Evolutionary conservation across 1,284 basidiomycete genomes (phyloP), one percentile per base, ranked within the genome.

Genomic region (Volvariella surrecta): DNA sequence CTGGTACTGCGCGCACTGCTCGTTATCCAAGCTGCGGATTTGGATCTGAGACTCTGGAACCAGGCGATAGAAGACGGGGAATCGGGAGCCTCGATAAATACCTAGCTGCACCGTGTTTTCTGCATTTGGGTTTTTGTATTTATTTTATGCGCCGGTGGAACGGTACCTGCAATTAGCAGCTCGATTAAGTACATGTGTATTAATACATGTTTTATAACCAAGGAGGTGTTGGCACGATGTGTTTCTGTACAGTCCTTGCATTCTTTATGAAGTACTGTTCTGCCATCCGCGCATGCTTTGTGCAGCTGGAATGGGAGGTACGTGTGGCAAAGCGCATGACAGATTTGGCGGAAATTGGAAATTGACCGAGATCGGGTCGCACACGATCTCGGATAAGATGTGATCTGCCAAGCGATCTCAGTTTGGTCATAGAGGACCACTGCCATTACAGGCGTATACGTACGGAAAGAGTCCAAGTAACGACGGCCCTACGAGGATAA

Each of bases 1-100:
- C 42, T 77, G 19, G 64, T 79, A 2, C 48, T 81, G 43, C 68
- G 68, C 28, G 78, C 75, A 1, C 55, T 80, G 22, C 54, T 76
- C 21, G 60, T 76, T 16, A 61, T 68, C 10, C 63, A 64, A 10
- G 62, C 66, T 19, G 57, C 58, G 28, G 71, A 70, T 49, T 58
- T 81, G 47, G 67, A 70, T 47, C 50, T 75, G 47, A 52, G 52
- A n/a, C 40, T 67, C 21, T 76, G 72, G 73, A 65, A 68, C 43
- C 51, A 40, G 20, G 63, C 60, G 4, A 60, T 70, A 15, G 58
- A 59, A 32, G 58, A 58, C 44, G 55, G 54, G 41, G 54, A 51
- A 43, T 42, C 45, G 40, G 42, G 37, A 32, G 32, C 49, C 40
- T 42, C 39, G 42, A 41, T 28, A 32, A 40, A 28, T 38, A 37